Percentiles rank a stretch among this genome's conserved stretches.
Evolutionary conservation across 192 early-diverging fungal genomes (phyloP).

Genomic region (Mortierella antarctica): DNA sequence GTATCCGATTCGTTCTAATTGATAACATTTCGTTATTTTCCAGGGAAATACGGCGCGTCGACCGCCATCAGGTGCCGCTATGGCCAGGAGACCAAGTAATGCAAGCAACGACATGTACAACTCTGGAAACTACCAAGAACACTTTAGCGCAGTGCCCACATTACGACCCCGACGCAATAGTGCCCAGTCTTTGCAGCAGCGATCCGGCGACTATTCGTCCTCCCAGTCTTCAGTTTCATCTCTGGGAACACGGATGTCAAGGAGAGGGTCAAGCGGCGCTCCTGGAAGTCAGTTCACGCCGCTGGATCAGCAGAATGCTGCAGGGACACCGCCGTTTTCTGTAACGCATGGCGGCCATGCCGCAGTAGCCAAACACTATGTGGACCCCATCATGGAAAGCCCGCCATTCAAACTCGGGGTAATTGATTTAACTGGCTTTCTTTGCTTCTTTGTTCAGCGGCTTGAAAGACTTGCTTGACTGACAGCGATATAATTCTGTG

Average conservation of each 20-base stretch:
- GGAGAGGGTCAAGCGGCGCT: slow-evolving; percentile 28
- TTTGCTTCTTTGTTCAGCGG: neutral
- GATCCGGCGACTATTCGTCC: slow-evolving; percentile 37
- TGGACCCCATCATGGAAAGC: slow-evolving; percentile 43
- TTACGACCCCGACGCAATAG: slow-evolving; percentile 28
- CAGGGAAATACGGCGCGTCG: slow-evolving; percentile 2
- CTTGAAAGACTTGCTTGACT: slow-evolving; percentile 1
- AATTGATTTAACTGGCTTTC: neutral
- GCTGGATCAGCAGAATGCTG: slow-evolving; percentile 13
- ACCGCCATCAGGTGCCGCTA: slow-evolving; percentile 4
- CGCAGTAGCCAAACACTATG: slow-evolving; percentile 27
- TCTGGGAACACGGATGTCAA: slow-evolving; percentile 35
- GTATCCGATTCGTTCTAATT: slow-evolving; percentile 5
- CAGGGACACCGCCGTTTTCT: slow-evolving; percentile 33
- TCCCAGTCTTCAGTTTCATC: slow-evolving; percentile 46
- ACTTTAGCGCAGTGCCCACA: neutral
- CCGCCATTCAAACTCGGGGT: slow-evolving; percentile 42
- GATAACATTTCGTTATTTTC: neutral
- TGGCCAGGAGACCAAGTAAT: slow-evolving; percentile 16
- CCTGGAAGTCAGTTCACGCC: slow-evolving; percentile 16
- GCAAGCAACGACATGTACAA: slow-evolving; percentile 24
- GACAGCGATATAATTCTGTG: neutral
- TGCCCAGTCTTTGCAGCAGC: slow-evolving; percentile 36
- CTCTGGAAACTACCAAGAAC: slow-evolving; percentile 26
- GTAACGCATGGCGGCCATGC: slow-evolving; percentile 28